These are phyloP conservation scores for Penicillium sp. DNA, from an alignment of 2,329 filamentous ascomycete species.

Conservation along the genomic window DNA sequence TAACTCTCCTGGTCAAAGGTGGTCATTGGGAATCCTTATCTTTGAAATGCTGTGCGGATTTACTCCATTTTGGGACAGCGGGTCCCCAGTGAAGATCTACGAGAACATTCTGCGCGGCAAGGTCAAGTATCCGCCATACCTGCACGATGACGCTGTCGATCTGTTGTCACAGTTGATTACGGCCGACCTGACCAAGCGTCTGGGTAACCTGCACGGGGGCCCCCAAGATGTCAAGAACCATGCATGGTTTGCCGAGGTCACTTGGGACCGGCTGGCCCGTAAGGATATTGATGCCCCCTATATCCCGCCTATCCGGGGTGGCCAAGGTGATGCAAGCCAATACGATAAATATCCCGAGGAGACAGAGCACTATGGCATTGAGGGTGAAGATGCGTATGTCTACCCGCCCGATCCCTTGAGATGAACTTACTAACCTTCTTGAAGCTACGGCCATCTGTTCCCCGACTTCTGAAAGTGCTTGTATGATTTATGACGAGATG, in stretches of 20 bases:
- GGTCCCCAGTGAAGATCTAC: conserved; percentile 98
- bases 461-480: conserved; percentile 65
- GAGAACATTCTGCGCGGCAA: conserved; percentile 96
- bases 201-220: conserved; percentile 92
- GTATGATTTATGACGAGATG: conserved; percentile 40
- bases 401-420: background rate
- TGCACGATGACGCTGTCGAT: conserved; percentile 92
- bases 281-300: conserved; percentile 99
- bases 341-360: conserved; percentile 99
- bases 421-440: conserved; percentile 7
- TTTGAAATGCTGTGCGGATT: conserved; percentile 99
- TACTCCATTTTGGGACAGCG: conserved; percentile 98
- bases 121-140: conserved; percentile 95
- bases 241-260: conserved; percentile 95
- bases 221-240: conserved; percentile 93
- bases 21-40: conserved; percentile 96
- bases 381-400: conserved; percentile 83
- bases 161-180: conserved; percentile 92
- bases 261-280: conserved; percentile 89
- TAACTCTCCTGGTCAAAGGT: conserved; percentile 62
- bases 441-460: conserved; percentile 74
- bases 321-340: conserved; percentile 91
- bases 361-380: conserved; percentile 83
- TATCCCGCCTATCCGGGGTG: conserved; percentile 91
- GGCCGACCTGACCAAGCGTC: conserved; percentile 86